phyloP scores from a whole-genome alignment of 2,329 filamentous ascomycete species.

The Talaromyces sp. region DNA sequence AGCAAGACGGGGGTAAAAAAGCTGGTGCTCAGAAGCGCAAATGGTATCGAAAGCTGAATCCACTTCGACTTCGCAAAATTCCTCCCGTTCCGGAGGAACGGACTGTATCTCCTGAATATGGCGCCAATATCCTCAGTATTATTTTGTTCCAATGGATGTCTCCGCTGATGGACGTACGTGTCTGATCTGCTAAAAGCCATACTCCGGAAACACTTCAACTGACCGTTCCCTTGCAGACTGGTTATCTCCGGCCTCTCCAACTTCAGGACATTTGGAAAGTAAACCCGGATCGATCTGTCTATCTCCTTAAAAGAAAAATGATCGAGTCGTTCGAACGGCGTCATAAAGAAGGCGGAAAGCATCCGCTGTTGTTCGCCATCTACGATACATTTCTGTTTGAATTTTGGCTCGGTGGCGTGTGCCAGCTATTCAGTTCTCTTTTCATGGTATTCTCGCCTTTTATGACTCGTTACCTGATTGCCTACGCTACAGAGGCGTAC shows the following conservation, averaged over 20 bases:
- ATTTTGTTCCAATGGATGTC: constrained; percentile 88
- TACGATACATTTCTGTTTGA: constrained; percentile 82
- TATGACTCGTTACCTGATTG: constrained; percentile 76
- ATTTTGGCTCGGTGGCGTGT: constrained; percentile 77
- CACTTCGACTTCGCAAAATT: constrained; percentile 42
- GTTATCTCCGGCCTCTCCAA: constrained; percentile 79
- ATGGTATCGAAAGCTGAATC: constrained; percentile 42
- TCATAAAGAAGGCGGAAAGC: constrained; percentile 61
- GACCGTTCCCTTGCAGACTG: constrained; percentile 49
- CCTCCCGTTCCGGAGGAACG: constrained; percentile 55
- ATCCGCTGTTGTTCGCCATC: constrained; percentile 72
- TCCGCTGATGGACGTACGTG: constrained; percentile 69
- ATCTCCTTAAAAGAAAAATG: constrained; percentile 62
- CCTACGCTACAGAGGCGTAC: constrained; percentile 77
- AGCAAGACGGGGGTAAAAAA: background rate
- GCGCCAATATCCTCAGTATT: constrained; percentile 66
- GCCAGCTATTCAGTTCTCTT: constrained; percentile 66
- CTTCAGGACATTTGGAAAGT: constrained; percentile 82
- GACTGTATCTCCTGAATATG: constrained; percentile 61
- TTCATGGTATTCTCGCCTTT: constrained; percentile 79
- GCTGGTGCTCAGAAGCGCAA: constrained; percentile 1
- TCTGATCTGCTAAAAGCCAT: background rate
- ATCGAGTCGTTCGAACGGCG: constrained; percentile 64
- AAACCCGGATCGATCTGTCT: constrained; percentile 72
- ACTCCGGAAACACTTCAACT: background rate